Percentiles rank a stretch among this genome's conserved stretches.
Conservation (phyloP, 1,139 yeast genomes). For the Yamadazyma songkhlaensis region DNA sequence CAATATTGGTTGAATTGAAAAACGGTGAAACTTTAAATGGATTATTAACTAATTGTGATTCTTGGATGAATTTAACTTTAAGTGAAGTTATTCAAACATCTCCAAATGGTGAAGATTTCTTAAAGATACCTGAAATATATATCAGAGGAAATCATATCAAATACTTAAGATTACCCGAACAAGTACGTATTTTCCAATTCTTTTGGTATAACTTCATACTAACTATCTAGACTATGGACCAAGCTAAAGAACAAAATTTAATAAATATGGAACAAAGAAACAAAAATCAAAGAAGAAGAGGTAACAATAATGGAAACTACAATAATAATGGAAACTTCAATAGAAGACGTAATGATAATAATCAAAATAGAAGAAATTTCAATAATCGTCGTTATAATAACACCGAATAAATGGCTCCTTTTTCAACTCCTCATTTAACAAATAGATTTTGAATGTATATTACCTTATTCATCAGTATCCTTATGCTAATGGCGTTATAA, state of each 20-base stretch:
- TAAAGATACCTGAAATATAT: slow-evolving; percentile 73
- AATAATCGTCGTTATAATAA: slow-evolving; percentile 8
- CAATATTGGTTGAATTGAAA: slow-evolving; percentile 85
- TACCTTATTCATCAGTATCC: too few species aligned
- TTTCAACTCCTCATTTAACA: too few species aligned
- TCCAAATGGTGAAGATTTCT: slow-evolving; percentile 64
- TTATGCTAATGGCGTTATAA: too few species aligned
- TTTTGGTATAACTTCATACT: too few species aligned
- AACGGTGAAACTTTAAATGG: slow-evolving; percentile 92
- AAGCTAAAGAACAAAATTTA: slow-evolving; percentile 67
- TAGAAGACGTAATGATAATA: slow-evolving; percentile 14
- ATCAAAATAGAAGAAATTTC: slow-evolving; percentile 13
- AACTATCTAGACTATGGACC: slow-evolving; percentile 60
- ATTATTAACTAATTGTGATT: slow-evolving; percentile 79
- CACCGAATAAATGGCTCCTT: neutral
- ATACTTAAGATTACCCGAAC: slow-evolving; percentile 46
- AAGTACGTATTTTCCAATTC: slow-evolving; percentile 20
- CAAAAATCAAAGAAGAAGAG: slow-evolving; percentile 47
- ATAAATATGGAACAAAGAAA: slow-evolving; percentile 53
- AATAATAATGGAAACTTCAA: slow-evolving; percentile 12
- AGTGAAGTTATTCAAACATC: slow-evolving; percentile 74
- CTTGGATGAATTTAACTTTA: slow-evolving; percentile 93
- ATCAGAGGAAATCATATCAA: slow-evolving; percentile 77
- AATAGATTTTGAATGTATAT: slow-evolving; percentile 7
- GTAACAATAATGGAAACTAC: slow-evolving; percentile 16